Conservation (phyloP, 441 rosid genomes). For the Euphorbia celastroides region DNA sequence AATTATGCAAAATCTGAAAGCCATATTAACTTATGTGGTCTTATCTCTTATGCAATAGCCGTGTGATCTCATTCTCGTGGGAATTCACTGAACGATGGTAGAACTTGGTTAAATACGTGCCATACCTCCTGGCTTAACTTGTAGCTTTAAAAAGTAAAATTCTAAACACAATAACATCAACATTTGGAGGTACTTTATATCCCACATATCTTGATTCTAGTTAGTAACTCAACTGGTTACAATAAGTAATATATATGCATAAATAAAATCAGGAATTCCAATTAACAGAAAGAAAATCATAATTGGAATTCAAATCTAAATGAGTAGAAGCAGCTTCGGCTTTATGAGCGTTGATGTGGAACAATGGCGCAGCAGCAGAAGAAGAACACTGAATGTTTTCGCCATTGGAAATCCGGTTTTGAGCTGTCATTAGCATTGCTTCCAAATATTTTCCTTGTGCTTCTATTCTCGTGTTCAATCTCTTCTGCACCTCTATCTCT, state of each 20-base stretch:
- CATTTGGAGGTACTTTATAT: too few species aligned
- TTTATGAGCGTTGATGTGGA: conserved; percentile 23
- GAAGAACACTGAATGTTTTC: conserved; percentile 15
- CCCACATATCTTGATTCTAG: too few species aligned
- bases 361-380: conserved; percentile 13
- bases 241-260: neutral
- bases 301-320: conserved; percentile 53
- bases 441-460: conserved; percentile 78
- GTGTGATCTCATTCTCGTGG: too few species aligned
- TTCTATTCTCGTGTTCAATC: conserved; percentile 70
- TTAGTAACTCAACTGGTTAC: too few species aligned
- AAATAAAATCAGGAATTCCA: conserved; percentile 33
- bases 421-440: conserved; percentile 75
- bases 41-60: too few species aligned
- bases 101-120: too few species aligned
- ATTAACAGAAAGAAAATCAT: conserved; percentile 35
- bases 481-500: conserved; percentile 80
- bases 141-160: too few species aligned
- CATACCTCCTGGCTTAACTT: too few species aligned
- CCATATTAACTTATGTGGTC: too few species aligned
- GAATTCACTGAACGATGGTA: too few species aligned
- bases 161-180: too few species aligned
- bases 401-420: conserved; percentile 41
- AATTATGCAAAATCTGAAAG: too few species aligned
- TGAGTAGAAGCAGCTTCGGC: conserved; percentile 30